phyloP scores from a whole-genome alignment of 108 stramenopile species.

The Skeletonema menzelii region DNA sequence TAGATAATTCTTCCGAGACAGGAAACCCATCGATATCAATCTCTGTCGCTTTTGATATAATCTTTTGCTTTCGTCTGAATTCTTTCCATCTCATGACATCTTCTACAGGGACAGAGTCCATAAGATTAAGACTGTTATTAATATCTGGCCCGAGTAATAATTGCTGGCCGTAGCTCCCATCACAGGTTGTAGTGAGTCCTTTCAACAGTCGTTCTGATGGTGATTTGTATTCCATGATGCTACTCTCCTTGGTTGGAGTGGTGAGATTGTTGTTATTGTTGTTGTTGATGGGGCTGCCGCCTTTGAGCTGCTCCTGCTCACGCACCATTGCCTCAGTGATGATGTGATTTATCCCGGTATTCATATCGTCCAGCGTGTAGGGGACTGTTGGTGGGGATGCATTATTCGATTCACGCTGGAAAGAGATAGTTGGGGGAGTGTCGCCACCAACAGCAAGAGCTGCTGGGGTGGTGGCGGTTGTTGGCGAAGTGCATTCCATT shows the following conservation, averaged over 20 bases:
- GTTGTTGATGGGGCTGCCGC: not conserved
- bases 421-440: not conserved
- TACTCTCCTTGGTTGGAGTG: not conserved
- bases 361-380: not conserved
- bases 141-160: too few species aligned
- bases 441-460: not conserved
- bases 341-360: not conserved
- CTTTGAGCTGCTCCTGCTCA: not conserved
- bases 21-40: not conserved
- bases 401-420: not conserved
- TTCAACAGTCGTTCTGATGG: not conserved
- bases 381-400: not conserved
- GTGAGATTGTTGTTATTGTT: not conserved
- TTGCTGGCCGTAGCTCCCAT: not conserved
- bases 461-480: not conserved
- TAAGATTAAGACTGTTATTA: not conserved
- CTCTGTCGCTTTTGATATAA: not conserved
- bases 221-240: not conserved
- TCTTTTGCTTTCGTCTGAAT: constrained; percentile 30
- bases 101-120: constrained; percentile 12
- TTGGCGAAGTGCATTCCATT: not conserved
- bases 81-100: constrained; percentile 41
- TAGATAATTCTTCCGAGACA: not conserved
- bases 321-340: not conserved
- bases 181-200: not conserved